Evolutionary conservation across 2,329 filamentous ascomycete genomes (phyloP), one percentile per base, ranked within the genome.

Genomic region (Cladophialophora yegresii): DNA sequence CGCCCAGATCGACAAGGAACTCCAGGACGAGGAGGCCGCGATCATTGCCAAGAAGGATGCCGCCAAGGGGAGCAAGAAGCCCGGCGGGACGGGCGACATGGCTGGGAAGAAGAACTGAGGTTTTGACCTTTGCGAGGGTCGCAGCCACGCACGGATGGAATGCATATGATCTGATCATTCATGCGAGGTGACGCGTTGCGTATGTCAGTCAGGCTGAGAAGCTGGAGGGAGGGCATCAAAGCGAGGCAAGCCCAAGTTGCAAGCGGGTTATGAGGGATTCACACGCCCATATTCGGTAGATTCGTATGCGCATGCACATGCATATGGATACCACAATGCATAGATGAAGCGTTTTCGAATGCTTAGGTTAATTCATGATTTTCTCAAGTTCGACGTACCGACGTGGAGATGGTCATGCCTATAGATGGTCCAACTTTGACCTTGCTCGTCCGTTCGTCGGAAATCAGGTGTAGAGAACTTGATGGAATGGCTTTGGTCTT

Each of bases 1-100:
- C 20, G 80, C 80, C 12, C 66, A 80, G 73, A 76, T 82, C 61
- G 80, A 82, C 67, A 77, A 76, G 32, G 76, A 80, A 56, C 71
- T 81, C 20, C 70, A 77, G 69, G 71, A 73, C 12, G 79, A 81
- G 2, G 79, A 81, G 67, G 78, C 79, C 66, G 74, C 75, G 71
- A 74, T 76, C 45, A 62, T 82, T 50, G 72, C 71, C 28, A 77
- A 82, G 72, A 82, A 80, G 73, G 77, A 77, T 43, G 63, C 64
- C 54, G 64, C 60, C 13, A 67, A 66, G 56, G 61, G 49, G 30
- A 63, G 49, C 55, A 63, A 63, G 51, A 54, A 50, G 33, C 51
- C 45, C 58, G 32, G 22, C 13, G 47, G 28, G 22, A 50, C 23
- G 47, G 47, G 23, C 12, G 23, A 50, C 20, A 22, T 50, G 47